Evolutionary conservation across 1,139 yeast genomes (phyloP).

Genomic region (Suhomyces kunorum): DNA sequence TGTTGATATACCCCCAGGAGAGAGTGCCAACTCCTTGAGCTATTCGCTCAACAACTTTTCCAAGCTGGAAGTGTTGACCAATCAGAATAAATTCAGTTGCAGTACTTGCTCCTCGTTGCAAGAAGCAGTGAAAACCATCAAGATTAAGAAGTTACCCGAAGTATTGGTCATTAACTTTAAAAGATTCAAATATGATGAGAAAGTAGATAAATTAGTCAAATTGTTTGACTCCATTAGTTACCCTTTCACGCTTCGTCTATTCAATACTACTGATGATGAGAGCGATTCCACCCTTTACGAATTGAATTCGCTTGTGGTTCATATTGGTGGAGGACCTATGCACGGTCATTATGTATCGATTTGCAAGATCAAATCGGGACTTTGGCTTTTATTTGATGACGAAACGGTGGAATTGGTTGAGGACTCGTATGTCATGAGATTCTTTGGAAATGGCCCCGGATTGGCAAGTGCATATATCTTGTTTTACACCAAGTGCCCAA

Average conservation of each 20-base stretch:
- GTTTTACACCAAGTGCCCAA: conserved; percentile 54
- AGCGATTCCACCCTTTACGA: conserved; percentile 63
- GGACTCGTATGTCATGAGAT: conserved; percentile 78
- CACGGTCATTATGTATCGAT: conserved; percentile 94
- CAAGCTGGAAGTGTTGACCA: conserved; percentile 81
- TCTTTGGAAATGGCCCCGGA: conserved; percentile 87
- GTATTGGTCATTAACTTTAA: conserved; percentile 82
- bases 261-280: conserved; percentile 62
- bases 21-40: conserved; percentile 65
- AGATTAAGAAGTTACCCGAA: conserved; percentile 74
- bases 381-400: conserved; percentile 94
- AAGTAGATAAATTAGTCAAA: conserved; percentile 77
- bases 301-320: conserved; percentile 83
- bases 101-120: conserved; percentile 88
- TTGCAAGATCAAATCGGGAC: conserved; percentile 73
- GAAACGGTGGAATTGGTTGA: conserved; percentile 90
- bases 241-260: conserved; percentile 70
- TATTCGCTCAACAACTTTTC: conserved; percentile 78
- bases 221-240: conserved; percentile 83
- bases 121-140: conserved; percentile 93
- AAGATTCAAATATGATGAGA: conserved; percentile 88
- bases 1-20: conserved; percentile 74
- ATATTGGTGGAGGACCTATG: conserved; percentile 96
- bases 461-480: conserved; percentile 89
- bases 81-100: conserved; percentile 89